Evolutionary conservation across 345 rosid species (phyloP).

Genomic region (Gossypium raimondii): DNA sequence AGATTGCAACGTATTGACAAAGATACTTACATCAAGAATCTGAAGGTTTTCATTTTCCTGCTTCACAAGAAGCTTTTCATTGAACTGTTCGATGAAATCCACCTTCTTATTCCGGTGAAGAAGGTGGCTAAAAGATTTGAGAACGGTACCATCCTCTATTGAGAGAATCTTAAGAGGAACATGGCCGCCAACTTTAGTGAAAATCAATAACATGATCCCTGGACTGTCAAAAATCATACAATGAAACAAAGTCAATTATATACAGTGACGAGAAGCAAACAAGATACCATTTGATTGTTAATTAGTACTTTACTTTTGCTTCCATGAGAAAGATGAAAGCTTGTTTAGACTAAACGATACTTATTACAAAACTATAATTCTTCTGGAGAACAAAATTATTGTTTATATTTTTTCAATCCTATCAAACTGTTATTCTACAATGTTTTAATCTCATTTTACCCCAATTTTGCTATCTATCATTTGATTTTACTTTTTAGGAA

Average conservation of each 20-base stretch:
- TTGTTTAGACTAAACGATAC: background rate
- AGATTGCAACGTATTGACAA: background rate
- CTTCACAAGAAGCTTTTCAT: constrained; percentile 98
- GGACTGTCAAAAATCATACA: constrained; percentile 47
- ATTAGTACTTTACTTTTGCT: background rate
- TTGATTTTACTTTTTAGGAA: constrained; percentile 3
- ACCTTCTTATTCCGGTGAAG: constrained; percentile 96
- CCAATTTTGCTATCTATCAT: background rate
- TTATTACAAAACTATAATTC: background rate
- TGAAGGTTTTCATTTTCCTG: constrained; percentile 98
- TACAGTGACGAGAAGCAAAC: background rate
- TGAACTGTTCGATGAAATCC: constrained; percentile 96
- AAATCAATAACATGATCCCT: constrained; percentile 93
- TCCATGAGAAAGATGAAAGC: background rate
- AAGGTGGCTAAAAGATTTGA: constrained; percentile 81
- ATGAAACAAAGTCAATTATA: constrained; percentile 10
- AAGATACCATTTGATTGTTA: background rate
- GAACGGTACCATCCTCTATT: constrained; percentile 96
- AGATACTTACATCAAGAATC: constrained; percentile 78
- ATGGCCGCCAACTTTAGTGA: constrained; percentile 66
- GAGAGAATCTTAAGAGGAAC: constrained; percentile 86
- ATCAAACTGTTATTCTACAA: background rate
- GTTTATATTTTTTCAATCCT: background rate
- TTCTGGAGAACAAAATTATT: background rate
- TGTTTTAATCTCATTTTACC: background rate